Evolutionary conservation across 768 basidiomycete species (phyloP).

Genomic region (Gloeopeniophorella convolvens): DNA sequence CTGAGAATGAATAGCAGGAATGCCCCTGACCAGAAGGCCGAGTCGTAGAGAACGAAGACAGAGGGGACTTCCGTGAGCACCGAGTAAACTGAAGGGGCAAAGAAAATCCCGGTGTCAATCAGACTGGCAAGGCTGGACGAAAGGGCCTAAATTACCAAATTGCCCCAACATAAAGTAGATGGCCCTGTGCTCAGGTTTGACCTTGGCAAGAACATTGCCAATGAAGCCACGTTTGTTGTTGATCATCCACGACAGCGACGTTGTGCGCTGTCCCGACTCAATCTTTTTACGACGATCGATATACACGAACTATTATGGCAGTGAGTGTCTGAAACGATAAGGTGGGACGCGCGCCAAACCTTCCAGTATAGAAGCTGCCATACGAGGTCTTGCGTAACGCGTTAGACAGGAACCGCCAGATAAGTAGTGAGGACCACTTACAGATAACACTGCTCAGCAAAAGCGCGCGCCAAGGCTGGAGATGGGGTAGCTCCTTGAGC

Average conservation of each 20-base stretch:
- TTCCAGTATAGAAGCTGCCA: constrained; percentile 98
- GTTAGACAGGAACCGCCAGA: constrained; percentile 16
- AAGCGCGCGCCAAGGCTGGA: constrained; percentile 68
- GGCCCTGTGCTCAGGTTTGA: constrained; percentile 59
- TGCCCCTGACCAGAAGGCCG: constrained; percentile 64
- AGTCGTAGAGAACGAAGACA: constrained; percentile 77
- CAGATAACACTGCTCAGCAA: constrained; percentile 77
- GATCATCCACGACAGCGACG: constrained; percentile 82
- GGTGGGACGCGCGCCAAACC: constrained; percentile 31
- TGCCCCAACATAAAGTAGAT: constrained; percentile 80
- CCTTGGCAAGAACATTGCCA: constrained; percentile 57
- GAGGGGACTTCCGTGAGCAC: constrained; percentile 83
- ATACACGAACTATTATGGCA: constrained; percentile 59
- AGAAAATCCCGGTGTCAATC: too few relatives aligned
- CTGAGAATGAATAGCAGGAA: constrained; percentile 78
- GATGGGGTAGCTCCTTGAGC: constrained; percentile 55
- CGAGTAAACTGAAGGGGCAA: constrained; percentile 87
- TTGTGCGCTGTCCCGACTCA: constrained; percentile 84
- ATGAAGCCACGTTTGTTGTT: constrained; percentile 85
- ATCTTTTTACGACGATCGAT: constrained; percentile 87
- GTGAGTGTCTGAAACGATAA: neutral
- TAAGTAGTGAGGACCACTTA: constrained; percentile 36
- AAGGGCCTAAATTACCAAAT: constrained; percentile 39
- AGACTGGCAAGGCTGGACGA: too few relatives aligned
- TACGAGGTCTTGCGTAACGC: constrained; percentile 54